Percentiles rank a stretch among this genome's conserved stretches.
Evolutionary conservation across 305 asterid species (phyloP).

Genomic region (Fraxinus sp.): DNA sequence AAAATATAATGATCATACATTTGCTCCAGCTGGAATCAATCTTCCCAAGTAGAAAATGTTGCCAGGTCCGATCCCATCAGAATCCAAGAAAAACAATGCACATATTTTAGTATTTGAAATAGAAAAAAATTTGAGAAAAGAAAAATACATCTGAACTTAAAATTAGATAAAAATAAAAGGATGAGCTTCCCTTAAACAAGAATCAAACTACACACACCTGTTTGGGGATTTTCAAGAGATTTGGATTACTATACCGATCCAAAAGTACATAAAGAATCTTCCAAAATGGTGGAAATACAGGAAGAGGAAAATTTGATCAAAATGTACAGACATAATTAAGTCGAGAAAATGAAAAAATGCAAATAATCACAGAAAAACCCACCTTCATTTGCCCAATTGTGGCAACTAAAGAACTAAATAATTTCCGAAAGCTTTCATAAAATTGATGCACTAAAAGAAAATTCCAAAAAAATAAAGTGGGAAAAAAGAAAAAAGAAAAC

Average conservation of each 20-base stretch:
- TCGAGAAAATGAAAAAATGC: background rate
- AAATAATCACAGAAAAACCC: background rate
- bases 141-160: background rate
- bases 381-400: constrained; percentile 75
- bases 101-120: background rate
- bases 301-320: background rate
- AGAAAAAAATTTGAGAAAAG: background rate
- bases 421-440: background rate
- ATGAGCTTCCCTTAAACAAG: background rate
- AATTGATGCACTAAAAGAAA: constrained; percentile 9
- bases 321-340: background rate
- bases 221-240: constrained; percentile 67
- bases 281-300: constrained; percentile 3
- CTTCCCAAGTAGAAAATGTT: constrained; percentile 56
- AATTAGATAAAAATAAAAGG: background rate
- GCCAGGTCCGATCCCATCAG: constrained; percentile 58
- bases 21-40: constrained; percentile 77
- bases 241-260: constrained; percentile 63
- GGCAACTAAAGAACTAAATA: constrained; percentile 24
- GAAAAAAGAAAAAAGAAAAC: background rate
- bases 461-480: background rate
- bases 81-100: constrained; percentile 14
- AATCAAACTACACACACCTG: constrained; percentile 30
- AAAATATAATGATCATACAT: constrained; percentile 41
- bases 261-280: constrained; percentile 69